These are phyloP conservation scores for Phyllostachys edulis DNA, from an alignment of 176 grass and related monocot species.

Conservation along the genomic window DNA sequence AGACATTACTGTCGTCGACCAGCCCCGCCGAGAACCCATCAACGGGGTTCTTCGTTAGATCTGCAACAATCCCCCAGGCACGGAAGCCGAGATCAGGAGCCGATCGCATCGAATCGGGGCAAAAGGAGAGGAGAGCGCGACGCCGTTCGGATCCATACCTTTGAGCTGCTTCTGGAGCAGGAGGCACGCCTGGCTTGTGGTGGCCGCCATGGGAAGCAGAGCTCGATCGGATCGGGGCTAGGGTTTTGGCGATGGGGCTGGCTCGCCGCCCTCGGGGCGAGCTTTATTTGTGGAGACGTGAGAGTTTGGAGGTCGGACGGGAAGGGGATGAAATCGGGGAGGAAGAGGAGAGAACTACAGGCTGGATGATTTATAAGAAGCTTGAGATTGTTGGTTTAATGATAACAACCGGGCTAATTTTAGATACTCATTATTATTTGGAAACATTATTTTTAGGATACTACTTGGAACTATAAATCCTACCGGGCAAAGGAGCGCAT, in stretches of 20 bases:
- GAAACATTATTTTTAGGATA: too few species aligned
- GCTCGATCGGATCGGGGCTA: slow-evolving; percentile 62
- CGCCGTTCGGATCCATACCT: slow-evolving; percentile 58
- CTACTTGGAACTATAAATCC: too few species aligned
- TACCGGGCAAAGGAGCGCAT: too few species aligned
- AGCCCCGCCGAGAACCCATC: slow-evolving; percentile 70
- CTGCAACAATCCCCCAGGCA: slow-evolving; percentile 21
- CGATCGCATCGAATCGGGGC: slow-evolving; percentile 36
- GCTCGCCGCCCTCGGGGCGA: slow-evolving; percentile 45
- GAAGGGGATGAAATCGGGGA: slow-evolving; percentile 20
- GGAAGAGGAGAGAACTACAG: slow-evolving; percentile 13
- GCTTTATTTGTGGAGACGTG: slow-evolving; percentile 51
- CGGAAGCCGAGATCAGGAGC: not conserved
- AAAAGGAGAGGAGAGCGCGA: not conserved
- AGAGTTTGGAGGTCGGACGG: slow-evolving; percentile 27
- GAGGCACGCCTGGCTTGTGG: slow-evolving; percentile 77
- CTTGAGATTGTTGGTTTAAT: not conserved
- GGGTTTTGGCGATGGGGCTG: slow-evolving; percentile 39
- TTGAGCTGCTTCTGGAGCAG: slow-evolving; percentile 92
- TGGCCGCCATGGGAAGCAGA: slow-evolving; percentile 55
- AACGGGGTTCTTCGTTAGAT: slow-evolving; percentile 71
- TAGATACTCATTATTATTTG: slow-evolving; percentile 12
- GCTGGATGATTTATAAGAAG: slow-evolving; percentile 30
- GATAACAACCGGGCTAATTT: slow-evolving; percentile 21
- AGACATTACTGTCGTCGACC: slow-evolving; percentile 69